Evolutionary conservation across 768 basidiomycete genomes (phyloP).

Genomic region (Tricholoma matsutake): DNA sequence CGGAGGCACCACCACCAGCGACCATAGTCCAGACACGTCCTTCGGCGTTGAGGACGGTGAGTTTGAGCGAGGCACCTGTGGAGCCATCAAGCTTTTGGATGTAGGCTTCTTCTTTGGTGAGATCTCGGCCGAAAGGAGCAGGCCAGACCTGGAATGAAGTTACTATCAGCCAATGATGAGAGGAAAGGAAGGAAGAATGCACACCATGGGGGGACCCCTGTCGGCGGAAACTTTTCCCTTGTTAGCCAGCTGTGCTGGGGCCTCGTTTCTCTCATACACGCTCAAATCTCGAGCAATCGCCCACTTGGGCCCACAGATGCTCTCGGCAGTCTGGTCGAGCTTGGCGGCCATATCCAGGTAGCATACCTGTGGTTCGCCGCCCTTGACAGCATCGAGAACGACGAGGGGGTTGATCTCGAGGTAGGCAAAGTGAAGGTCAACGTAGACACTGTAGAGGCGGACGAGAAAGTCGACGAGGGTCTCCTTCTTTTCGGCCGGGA

Average conservation of each 20-base stretch:
- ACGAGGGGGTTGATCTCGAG: constrained; percentile 99
- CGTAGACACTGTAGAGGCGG: constrained; percentile 95
- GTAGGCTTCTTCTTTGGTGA: constrained; percentile 99
- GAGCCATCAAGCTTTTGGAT: constrained; percentile 97
- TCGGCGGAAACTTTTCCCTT: constrained; percentile 72
- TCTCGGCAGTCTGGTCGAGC: constrained; percentile 98
- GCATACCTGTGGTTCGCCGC: constrained; percentile 74
- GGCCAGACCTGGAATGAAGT: constrained; percentile 59
- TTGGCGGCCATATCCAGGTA: constrained; percentile 99
- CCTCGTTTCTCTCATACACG: constrained; percentile 53
- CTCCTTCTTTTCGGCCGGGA: constrained; percentile 82
- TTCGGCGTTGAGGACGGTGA: constrained; percentile 92
- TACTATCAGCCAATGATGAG: background rate
- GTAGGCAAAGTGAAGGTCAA: constrained; percentile 98
- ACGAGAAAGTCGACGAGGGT: constrained; percentile 93
- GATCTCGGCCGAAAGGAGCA: constrained; percentile 93
- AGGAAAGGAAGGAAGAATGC: constrained; percentile 12
- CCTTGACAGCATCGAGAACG: constrained; percentile 76
- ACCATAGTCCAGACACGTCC: constrained; percentile 99
- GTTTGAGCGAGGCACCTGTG: constrained; percentile 96
- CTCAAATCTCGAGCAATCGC: constrained; percentile 91
- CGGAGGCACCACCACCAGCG: constrained; percentile 85
- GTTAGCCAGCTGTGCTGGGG: constrained; percentile 36
- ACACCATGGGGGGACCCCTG: constrained; percentile 94
- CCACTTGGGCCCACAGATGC: constrained; percentile 98